These are phyloP conservation scores for Coccomyxa subellipsoidea DNA, from an alignment of 163 green algal species.

Conservation along the genomic window DNA sequence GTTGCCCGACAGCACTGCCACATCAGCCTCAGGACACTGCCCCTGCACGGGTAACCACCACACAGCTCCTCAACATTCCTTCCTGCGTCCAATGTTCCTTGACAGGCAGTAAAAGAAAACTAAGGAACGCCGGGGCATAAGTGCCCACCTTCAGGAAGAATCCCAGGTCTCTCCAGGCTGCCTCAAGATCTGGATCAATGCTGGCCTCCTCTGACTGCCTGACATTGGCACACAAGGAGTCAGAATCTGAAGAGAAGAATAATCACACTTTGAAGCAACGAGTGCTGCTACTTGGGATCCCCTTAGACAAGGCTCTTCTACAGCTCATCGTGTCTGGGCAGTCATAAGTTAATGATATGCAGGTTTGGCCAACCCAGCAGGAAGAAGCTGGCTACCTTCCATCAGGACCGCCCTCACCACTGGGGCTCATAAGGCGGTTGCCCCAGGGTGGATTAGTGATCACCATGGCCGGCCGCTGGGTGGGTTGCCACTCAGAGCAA, in stretches of 20 bases:
- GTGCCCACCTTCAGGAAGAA: slow-evolving; percentile 57
- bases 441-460: slow-evolving; percentile 93
- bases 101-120: background rate
- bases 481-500: slow-evolving; percentile 42
- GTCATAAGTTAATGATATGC: too few species aligned
- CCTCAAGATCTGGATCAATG: slow-evolving; percentile 26
- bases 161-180: slow-evolving; percentile 54
- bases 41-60: slow-evolving; percentile 10
- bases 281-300: too few species aligned
- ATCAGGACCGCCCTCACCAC: background rate
- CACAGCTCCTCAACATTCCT: background rate
- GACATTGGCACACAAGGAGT: background rate
- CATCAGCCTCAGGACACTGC: slow-evolving; percentile 25
- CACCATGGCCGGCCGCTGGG: slow-evolving; percentile 53
- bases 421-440: slow-evolving; percentile 48
- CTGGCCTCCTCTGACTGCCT: background rate
- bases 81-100: background rate
- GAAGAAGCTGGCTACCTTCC: background rate
- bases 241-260: background rate
- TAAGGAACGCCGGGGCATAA: background rate
- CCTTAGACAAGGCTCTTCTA: too few species aligned
- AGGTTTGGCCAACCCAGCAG: too few species aligned
- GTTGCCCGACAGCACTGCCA: slow-evolving; percentile 53
- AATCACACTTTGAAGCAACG: too few species aligned
- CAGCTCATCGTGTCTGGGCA: too few species aligned